These are phyloP conservation scores for Ricinus communis DNA, from an alignment of 345 rosid genomes.

Conservation along the genomic window DNA sequence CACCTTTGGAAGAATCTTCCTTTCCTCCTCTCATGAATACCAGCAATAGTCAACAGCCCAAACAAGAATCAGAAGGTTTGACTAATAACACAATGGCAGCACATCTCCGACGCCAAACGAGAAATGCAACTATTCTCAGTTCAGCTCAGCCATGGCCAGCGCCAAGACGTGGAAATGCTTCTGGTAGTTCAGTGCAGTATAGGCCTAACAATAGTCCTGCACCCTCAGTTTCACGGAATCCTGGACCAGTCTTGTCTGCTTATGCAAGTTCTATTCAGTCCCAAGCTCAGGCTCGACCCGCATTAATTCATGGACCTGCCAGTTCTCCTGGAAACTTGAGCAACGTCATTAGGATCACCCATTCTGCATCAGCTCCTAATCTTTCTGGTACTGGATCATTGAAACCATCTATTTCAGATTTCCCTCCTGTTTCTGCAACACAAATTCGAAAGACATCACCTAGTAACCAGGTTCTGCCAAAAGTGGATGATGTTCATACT, in stretches of 20 bases:
- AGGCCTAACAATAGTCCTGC: slow-evolving; percentile 26
- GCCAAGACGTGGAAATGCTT: slow-evolving; percentile 35
- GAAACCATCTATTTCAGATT: slow-evolving; percentile 48
- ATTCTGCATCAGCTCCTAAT: slow-evolving; percentile 70
- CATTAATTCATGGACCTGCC: slow-evolving; percentile 28
- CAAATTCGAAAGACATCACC: slow-evolving; percentile 39
- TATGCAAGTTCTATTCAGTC: slow-evolving; percentile 44
- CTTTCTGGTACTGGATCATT: slow-evolving; percentile 44
- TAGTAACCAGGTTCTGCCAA: slow-evolving; percentile 30
- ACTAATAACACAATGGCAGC: slow-evolving; percentile 67
- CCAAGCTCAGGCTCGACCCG: slow-evolving; percentile 32
- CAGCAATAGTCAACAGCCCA: slow-evolving; percentile 49
- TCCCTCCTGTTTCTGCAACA: slow-evolving; percentile 76
- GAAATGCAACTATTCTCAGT: slow-evolving; percentile 31
- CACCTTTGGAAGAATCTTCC: slow-evolving; percentile 66
- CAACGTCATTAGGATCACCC: slow-evolving; percentile 46
- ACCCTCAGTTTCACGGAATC: slow-evolving; percentile 23
- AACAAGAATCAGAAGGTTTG: slow-evolving; percentile 42
- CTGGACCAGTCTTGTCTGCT: slow-evolving; percentile 34
- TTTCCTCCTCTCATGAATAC: slow-evolving; percentile 77
- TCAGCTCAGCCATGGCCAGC: slow-evolving; percentile 66
- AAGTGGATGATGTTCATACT: slow-evolving; percentile 57
- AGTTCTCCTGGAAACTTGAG: slow-evolving; percentile 36
- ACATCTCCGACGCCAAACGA: slow-evolving; percentile 49
- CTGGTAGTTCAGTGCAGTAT: slow-evolving; percentile 33